Evolutionary conservation across 1,284 basidiomycete genomes (phyloP).

Genomic region (Porodaedalea pini): DNA sequence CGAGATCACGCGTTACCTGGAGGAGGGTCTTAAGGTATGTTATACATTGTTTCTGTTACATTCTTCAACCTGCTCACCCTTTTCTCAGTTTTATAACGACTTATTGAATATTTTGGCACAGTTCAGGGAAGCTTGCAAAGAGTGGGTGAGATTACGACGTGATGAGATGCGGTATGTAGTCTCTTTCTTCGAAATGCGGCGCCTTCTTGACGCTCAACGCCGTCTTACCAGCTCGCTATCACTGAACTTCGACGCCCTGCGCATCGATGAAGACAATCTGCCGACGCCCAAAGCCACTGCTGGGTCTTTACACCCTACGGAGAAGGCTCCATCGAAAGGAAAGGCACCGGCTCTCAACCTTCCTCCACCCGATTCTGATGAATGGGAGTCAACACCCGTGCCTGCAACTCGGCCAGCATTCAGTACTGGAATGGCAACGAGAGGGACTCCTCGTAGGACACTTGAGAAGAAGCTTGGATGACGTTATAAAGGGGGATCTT

Average conservation of each 20-base stretch:
- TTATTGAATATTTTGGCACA: conserved; percentile 66
- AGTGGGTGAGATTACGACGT: conserved; percentile 68
- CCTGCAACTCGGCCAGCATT: not conserved
- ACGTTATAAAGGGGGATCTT: not conserved
- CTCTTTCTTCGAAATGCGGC: not conserved
- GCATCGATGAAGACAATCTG: conserved; percentile 13
- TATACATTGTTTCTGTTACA: not conserved
- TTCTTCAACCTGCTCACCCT: not conserved
- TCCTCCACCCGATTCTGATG: conserved; percentile 45
- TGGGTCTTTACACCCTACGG: conserved; percentile 6
- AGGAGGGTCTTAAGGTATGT: conserved; percentile 81
- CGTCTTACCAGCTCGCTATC: conserved; percentile 21
- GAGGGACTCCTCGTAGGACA: not conserved
- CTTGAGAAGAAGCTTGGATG: no score
- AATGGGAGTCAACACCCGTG: conserved; percentile 39
- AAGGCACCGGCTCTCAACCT: conserved; percentile 30
- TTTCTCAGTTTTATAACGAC: conserved; percentile 76
- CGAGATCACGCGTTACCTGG: conserved; percentile 81
- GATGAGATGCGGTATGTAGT: conserved; percentile 41
- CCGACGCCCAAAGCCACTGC: conserved; percentile 12
- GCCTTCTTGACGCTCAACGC: not conserved
- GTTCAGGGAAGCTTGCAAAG: conserved; percentile 73
- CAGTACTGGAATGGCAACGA: not conserved
- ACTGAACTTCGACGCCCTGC: conserved; percentile 13
- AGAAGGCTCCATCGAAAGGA: conserved; percentile 14